These are phyloP conservation scores for Patellaria atrata DNA, from an alignment of 495 filamentous ascomycete genomes.

Conservation along the genomic window DNA sequence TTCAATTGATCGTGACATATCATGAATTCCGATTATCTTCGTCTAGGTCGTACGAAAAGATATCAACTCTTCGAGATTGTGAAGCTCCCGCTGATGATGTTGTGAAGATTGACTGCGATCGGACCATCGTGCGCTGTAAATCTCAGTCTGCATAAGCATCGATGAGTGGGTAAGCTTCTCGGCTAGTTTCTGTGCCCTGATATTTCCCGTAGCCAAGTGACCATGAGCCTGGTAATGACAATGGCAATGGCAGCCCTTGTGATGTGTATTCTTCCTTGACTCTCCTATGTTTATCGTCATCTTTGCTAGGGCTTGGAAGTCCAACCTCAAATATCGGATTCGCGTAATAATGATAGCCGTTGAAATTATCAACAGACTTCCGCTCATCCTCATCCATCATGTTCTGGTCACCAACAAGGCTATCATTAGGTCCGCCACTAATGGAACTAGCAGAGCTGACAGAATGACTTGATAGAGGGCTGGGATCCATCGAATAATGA, in stretches of 20 bases:
- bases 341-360: constrained; percentile 26
- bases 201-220: constrained; percentile 21
- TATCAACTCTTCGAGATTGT: too few species aligned
- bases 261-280: constrained; percentile 24
- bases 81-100: too few species aligned
- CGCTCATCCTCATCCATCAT: constrained; percentile 22
- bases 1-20: too few species aligned
- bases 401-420: constrained; percentile 18
- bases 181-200: constrained; percentile 24
- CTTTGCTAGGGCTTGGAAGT: too few species aligned
- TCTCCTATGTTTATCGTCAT: constrained; percentile 10
- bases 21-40: too few species aligned
- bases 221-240: constrained; percentile 18
- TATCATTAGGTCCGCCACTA: constrained; percentile 22
- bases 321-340: constrained; percentile 21
- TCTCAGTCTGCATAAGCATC: constrained; percentile 14
- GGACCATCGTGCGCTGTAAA: too few species aligned
- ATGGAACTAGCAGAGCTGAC: constrained; percentile 25
- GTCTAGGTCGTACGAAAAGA: too few species aligned
- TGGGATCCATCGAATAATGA: constrained; percentile 21
- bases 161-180: constrained; percentile 22
- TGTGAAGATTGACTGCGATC: too few species aligned
- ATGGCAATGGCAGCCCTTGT: constrained; percentile 10
- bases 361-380: constrained; percentile 17
- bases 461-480: constrained; percentile 19